Conservation (phyloP, 2,329 filamentous ascomycete species). For the Colletotrichum tropicicola region DNA sequence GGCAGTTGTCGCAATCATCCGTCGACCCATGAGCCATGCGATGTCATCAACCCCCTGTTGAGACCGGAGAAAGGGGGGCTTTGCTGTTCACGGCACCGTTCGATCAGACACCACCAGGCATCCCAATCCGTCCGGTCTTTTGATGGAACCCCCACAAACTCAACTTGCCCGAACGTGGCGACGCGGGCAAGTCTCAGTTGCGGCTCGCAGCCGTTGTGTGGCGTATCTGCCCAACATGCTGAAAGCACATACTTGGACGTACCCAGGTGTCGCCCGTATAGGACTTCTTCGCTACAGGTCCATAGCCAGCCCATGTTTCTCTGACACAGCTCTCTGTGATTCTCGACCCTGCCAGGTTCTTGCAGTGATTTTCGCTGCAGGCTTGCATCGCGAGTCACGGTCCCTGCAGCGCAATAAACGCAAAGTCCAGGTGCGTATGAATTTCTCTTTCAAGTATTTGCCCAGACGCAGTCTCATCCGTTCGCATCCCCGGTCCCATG, state of each 20-base stretch:
- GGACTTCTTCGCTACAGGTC: background rate
- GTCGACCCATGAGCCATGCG: background rate
- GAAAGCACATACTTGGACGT: background rate
- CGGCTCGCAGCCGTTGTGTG: background rate
- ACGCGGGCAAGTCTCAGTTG: background rate
- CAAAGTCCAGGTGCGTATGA: background rate
- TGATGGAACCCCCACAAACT: background rate
- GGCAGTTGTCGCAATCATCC: slow-evolving; percentile 1
- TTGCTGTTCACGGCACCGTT: too few relatives aligned
- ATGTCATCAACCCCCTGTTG: background rate
- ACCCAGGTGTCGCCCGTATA: background rate
- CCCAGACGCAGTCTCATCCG: background rate
- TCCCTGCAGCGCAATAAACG: background rate
- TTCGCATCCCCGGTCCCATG: background rate
- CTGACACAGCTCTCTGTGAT: background rate
- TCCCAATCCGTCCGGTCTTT: too few relatives aligned
- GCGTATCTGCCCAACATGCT: background rate
- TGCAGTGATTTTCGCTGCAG: background rate
- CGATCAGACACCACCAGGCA: too few relatives aligned
- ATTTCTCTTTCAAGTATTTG: background rate
- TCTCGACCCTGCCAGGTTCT: too few relatives aligned
- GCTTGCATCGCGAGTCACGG: background rate
- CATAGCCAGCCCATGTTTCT: background rate
- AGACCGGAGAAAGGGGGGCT: too few relatives aligned
- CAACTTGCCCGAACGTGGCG: background rate